Evolutionary conservation across 2,329 filamentous ascomycete genomes (phyloP), one percentile per base, ranked within the genome.

Genomic region (Pyricularia pennisetigena): DNA sequence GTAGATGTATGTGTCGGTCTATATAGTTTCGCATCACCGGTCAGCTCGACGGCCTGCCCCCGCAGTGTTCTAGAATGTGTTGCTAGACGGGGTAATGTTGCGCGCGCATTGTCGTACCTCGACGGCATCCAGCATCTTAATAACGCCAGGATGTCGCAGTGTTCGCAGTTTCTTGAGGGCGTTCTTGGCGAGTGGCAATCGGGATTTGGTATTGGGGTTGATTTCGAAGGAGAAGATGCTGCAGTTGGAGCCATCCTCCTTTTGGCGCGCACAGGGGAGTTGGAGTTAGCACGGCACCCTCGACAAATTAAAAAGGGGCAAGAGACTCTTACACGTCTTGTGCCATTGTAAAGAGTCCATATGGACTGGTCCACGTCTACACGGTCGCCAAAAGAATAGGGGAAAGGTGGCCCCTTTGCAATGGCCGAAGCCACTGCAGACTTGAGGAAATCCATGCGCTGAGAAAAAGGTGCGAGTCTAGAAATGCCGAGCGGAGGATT

Each of bases 221-320:
- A 96, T 86, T 77, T 99, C 94, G 82, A 99, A 99, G 73, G 93
- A 92, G 81, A 99, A 97, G 72, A 99, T 94, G 81, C 93, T 97
- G 80, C 95, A 99, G 74, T 92, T 89, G 4, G 93, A 97, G 41
- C 92, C 89, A 77, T 98, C 94, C 81, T 98, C 94, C 93, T 97
- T 73, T 29, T 54, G n/a, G 32, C 64, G 32, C 64, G 70, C 61
- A 65, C 24, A 57, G 26, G 24, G 29, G 23, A 54, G 41, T 35
- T 26, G n/a, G 14, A 49, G 63, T 68, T 64, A 69, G 67, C 24
- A 35, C 26, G 26, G 8, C n/a, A 1, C 4, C 20, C 57, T 61
- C 24, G 57, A 12, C 10, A 61, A 57, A 23, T 3, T n/a, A n/a
- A 41, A 57, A 23, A 35, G 41, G 57, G 14, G 41, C 26, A 28